These are phyloP conservation scores for Pythium grandisporangium DNA, from an alignment of 352 stramenopile species.

Conservation along the genomic window DNA sequence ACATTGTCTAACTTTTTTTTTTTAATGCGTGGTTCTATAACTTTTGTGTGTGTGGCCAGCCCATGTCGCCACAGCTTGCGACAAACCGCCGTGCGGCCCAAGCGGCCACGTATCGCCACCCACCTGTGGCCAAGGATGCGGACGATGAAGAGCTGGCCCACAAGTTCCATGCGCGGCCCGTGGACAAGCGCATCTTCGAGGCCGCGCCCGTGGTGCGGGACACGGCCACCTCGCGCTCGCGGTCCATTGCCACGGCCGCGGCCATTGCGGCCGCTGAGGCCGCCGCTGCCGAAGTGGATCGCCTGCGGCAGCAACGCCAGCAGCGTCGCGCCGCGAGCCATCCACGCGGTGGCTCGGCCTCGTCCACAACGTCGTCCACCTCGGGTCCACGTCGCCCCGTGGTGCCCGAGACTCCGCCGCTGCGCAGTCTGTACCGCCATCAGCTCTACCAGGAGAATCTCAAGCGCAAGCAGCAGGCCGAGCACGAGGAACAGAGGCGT, in stretches of 20 bases:
- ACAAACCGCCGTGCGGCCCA: conserved; percentile 42
- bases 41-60: too few relatives aligned
- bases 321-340: conserved; percentile 1
- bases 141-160: conserved; percentile 62
- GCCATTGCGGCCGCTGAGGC: conserved; percentile 19
- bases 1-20: too few relatives aligned
- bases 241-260: conserved; percentile 32
- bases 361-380: neutral
- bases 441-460: conserved; percentile 67
- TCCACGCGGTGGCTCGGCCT: too few relatives aligned
- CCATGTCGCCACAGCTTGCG: conserved; percentile 56
- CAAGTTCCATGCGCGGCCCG: conserved; percentile 70
- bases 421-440: conserved; percentile 66
- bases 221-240: conserved; percentile 12
- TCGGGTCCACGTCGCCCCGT: conserved; percentile 17
- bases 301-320: conserved; percentile 7
- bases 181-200: conserved; percentile 47
- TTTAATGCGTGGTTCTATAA: too few relatives aligned
- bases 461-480: conserved; percentile 37
- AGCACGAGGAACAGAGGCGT: conserved; percentile 42
- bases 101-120: conserved; percentile 36
- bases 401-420: conserved; percentile 56
- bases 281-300: conserved; percentile 27
- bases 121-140: conserved; percentile 48
- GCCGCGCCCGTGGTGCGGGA: conserved; percentile 11